These are phyloP conservation scores for Phyllosticta capitalensis DNA, from an alignment of 2,329 filamentous ascomycete genomes.

Conservation along the genomic window DNA sequence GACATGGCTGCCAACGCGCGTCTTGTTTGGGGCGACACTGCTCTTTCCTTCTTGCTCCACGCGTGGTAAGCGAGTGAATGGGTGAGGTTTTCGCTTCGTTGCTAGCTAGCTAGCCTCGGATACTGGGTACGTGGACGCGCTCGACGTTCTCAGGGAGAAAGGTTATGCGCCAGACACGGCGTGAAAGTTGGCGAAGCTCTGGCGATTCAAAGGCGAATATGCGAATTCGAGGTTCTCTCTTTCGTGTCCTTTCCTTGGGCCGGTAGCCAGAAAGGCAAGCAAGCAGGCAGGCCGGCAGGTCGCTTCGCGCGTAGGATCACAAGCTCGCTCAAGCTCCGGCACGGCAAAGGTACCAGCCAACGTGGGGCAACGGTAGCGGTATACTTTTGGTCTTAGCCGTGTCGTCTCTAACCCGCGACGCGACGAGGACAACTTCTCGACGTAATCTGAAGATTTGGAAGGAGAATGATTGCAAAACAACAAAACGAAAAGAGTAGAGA, in stretches of 20 bases:
- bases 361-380: no score
- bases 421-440: no score
- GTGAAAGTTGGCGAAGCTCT: background rate
- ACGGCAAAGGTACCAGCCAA: no score
- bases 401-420: no score
- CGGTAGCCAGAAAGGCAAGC: no score
- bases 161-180: background rate
- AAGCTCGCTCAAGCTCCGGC: no score
- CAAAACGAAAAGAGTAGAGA: no score
- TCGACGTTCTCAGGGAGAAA: background rate
- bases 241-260: background rate
- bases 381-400: no score
- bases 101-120: background rate
- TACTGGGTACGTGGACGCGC: background rate
- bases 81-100: no score
- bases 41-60: background rate
- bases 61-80: background rate
- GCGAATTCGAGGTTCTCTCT: background rate
- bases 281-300: no score
- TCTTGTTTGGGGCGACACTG: background rate
- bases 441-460: background rate
- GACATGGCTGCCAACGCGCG: slow-evolving; percentile 39
- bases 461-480: background rate
- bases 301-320: background rate
- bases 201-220: background rate